These are phyloP conservation scores for Ganoderma leucocontextum DNA, from an alignment of 1,284 basidiomycete genomes.

Conservation along the genomic window DNA sequence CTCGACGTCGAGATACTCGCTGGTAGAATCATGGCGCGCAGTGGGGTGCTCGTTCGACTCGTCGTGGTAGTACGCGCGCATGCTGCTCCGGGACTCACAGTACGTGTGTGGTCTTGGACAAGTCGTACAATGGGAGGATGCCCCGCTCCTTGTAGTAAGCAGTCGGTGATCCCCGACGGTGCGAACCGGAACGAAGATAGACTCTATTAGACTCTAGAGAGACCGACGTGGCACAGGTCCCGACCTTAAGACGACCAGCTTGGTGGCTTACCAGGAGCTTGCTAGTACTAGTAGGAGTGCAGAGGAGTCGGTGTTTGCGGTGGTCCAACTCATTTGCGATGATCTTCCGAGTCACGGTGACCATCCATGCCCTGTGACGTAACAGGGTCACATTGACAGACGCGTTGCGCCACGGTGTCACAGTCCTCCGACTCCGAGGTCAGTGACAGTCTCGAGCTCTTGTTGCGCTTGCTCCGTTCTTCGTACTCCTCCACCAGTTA, in stretches of 20 bases:
- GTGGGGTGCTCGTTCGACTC: constrained; percentile 9
- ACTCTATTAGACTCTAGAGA: not conserved
- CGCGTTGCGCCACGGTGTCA: too few species aligned
- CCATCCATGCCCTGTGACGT: too few species aligned
- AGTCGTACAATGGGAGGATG: not conserved
- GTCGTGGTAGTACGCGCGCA: constrained; percentile 11
- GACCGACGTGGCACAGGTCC: not conserved
- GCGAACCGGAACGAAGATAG: too few species aligned
- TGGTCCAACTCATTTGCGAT: too few species aligned
- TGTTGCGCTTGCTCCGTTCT: not conserved
- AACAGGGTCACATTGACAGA: not conserved
- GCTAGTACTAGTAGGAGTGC: too few species aligned
- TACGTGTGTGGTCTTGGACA: not conserved
- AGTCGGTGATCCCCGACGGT: not conserved
- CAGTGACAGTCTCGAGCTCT: too few species aligned
- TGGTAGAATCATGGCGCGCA: constrained; percentile 1
- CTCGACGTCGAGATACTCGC: constrained; percentile 5
- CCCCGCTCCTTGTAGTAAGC: not conserved
- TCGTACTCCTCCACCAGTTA: not conserved
- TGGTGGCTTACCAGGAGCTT: too few species aligned
- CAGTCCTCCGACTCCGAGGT: too few species aligned
- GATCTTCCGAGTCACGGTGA: too few species aligned
- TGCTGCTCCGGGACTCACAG: not conserved
- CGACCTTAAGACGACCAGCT: too few species aligned
- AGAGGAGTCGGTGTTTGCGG: too few species aligned